A percentile compares a stretch with the other conserved stretches of the same genome.
These are phyloP conservation scores for Pulveroboletus sp. DNA, from an alignment of 768 basidiomycete genomes.

Conservation along the genomic window DNA sequence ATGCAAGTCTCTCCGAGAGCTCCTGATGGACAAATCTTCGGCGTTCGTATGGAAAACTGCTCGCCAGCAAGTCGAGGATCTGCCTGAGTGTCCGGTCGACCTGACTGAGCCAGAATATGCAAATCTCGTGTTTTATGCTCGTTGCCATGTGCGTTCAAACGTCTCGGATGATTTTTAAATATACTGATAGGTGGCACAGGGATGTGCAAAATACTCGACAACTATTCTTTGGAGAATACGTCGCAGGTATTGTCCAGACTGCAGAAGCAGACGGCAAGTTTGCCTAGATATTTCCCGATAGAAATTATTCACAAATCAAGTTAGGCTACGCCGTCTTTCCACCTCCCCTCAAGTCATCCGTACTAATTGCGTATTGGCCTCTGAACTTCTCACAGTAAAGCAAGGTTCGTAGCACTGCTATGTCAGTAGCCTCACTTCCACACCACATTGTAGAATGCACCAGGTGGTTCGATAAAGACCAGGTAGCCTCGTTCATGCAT, in stretches of 20 bases:
- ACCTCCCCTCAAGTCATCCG: background rate
- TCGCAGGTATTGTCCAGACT: slow-evolving; percentile 8
- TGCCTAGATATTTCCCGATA: background rate
- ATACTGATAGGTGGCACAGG: background rate
- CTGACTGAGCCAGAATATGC: slow-evolving; percentile 42
- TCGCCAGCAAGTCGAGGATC: slow-evolving; percentile 30
- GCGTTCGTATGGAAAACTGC: slow-evolving; percentile 21
- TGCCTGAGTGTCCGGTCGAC: slow-evolving; percentile 43
- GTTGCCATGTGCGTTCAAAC: slow-evolving; percentile 18
- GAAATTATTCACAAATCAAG: background rate
- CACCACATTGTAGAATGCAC: background rate
- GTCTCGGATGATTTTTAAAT: background rate
- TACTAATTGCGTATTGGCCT: background rate
- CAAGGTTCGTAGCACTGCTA: background rate
- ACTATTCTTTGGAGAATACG: slow-evolving; percentile 11
- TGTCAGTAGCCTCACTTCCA: background rate
- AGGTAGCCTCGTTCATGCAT: slow-evolving; percentile 8
- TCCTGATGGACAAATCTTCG: slow-evolving; percentile 31
- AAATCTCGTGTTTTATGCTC: slow-evolving; percentile 34
- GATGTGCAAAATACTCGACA: slow-evolving; percentile 2
- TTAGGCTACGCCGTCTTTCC: background rate
- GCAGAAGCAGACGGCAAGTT: slow-evolving; percentile 1
- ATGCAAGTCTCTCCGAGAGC: slow-evolving; percentile 32
- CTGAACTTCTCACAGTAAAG: background rate
- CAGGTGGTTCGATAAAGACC: slow-evolving; percentile 6